Conservation (phyloP, 345 rosid genomes). For the Diplotaxis tenuifolia region DNA sequence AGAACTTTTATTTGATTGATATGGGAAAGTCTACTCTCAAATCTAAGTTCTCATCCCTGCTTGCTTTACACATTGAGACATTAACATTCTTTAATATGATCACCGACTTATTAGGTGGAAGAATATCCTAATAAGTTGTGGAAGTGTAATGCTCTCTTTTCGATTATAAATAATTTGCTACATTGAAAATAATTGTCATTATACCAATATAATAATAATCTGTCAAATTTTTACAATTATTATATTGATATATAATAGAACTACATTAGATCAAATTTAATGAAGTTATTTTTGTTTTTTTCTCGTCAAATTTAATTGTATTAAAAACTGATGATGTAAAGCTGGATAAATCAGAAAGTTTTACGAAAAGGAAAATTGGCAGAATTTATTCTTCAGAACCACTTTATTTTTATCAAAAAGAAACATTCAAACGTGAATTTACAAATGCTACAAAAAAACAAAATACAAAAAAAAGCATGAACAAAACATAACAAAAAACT, state of each 20-base stretch:
- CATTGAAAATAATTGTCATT: slow-evolving; percentile 2
- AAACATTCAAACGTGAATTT: too few relatives aligned
- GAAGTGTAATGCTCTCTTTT: slow-evolving; percentile 32
- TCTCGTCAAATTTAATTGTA: too few relatives aligned
- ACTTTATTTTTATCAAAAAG: too few relatives aligned
- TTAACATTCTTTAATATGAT: neutral
- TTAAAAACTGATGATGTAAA: too few relatives aligned
- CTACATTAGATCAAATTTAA: neutral
- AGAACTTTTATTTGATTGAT: slow-evolving; percentile 6
- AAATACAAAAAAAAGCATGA: too few relatives aligned
- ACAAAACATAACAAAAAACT: too few relatives aligned
- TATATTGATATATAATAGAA: neutral
- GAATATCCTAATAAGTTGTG: slow-evolving; percentile 36
- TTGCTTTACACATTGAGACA: slow-evolving; percentile 19
- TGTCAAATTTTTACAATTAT: neutral
- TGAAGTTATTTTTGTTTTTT: too few relatives aligned
- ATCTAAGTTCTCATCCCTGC: slow-evolving; percentile 21
- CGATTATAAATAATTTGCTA: neutral
- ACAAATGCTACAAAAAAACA: too few relatives aligned
- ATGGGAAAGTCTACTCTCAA: slow-evolving; percentile 24
- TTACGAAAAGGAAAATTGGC: too few relatives aligned
- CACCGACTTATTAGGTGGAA: slow-evolving; percentile 32
- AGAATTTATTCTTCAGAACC: too few relatives aligned
- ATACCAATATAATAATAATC: neutral
- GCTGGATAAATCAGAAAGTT: too few relatives aligned